These are phyloP conservation scores for Zizania palustris DNA, from an alignment of 202 grass and related monocot genomes.

Conservation along the genomic window DNA sequence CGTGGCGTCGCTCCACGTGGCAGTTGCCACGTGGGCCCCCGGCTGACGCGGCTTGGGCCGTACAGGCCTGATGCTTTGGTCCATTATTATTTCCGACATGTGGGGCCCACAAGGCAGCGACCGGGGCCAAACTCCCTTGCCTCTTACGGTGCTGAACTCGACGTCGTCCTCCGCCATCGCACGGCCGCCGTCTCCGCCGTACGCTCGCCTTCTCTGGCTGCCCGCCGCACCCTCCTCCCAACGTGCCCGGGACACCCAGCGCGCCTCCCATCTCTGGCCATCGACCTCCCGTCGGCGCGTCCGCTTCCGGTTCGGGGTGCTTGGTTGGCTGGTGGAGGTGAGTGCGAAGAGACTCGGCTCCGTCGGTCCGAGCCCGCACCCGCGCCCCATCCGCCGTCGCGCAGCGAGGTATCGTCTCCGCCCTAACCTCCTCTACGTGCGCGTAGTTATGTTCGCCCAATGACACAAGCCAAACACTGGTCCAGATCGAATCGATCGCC, in stretches of 20 bases:
- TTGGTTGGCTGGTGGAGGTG: not conserved
- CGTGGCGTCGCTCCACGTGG: too few relatives aligned
- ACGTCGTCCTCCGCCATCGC: constrained; percentile 17
- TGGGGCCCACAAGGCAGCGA: too few relatives aligned
- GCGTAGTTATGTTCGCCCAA: not conserved
- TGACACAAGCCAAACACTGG: not conserved
- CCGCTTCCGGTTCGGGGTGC: too few relatives aligned
- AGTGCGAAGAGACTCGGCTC: not conserved
- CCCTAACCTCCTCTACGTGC: not conserved
- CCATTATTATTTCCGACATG: too few relatives aligned
- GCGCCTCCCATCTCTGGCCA: not conserved
- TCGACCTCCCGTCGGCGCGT: not conserved
- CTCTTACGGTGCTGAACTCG: not conserved
- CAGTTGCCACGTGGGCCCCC: too few relatives aligned
- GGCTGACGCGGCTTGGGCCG: too few relatives aligned
- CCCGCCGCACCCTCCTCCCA: not conserved
- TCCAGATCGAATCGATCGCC: not conserved
- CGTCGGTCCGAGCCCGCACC: not conserved
- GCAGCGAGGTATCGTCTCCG: not conserved
- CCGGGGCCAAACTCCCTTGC: not conserved
- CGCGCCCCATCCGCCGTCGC: not conserved
- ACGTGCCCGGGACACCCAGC: not conserved
- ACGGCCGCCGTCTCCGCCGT: not conserved
- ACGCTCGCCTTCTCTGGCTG: not conserved
- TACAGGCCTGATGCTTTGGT: too few relatives aligned